These are phyloP conservation scores for Lentinula raphanica DNA, from an alignment of 768 basidiomycete species.

Conservation along the genomic window DNA sequence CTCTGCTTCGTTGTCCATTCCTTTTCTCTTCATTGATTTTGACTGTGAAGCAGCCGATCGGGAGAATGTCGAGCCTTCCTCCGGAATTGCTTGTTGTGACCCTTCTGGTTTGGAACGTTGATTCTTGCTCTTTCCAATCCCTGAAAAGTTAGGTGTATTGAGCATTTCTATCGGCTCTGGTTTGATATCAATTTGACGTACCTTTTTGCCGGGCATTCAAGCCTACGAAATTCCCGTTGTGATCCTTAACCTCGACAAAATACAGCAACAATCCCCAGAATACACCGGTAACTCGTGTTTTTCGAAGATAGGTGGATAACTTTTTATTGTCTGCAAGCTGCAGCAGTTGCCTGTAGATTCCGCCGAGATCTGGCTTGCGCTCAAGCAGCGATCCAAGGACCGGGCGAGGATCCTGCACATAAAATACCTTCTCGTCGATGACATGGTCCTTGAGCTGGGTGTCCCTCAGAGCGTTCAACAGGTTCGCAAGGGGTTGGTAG, in stretches of 20 bases:
- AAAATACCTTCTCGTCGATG: not conserved
- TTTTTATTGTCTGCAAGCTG: not conserved
- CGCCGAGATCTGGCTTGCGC: not conserved
- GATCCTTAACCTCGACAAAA: not conserved
- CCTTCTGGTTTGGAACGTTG: not conserved
- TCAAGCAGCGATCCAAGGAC: not conserved
- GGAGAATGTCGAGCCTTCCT: not conserved
- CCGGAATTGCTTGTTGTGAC: not conserved
- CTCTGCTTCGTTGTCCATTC: not conserved
- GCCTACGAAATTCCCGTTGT: not conserved
- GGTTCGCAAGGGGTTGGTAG: not conserved
- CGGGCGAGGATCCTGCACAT: not conserved
- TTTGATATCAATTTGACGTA: not conserved
- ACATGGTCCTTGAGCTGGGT: not conserved
- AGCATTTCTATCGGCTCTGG: not conserved
- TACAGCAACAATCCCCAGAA: not conserved
- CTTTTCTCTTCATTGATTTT: not conserved
- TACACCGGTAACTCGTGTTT: not conserved
- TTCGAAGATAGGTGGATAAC: not conserved
- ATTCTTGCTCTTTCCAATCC: not conserved
- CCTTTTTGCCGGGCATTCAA: not conserved
- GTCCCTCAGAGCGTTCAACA: not conserved
- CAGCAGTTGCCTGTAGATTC: not conserved
- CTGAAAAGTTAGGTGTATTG: no score
- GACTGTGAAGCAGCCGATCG: not conserved